phyloP scores from a whole-genome alignment of 2,329 filamentous ascomycete genomes.

The Penicillium sp. region DNA sequence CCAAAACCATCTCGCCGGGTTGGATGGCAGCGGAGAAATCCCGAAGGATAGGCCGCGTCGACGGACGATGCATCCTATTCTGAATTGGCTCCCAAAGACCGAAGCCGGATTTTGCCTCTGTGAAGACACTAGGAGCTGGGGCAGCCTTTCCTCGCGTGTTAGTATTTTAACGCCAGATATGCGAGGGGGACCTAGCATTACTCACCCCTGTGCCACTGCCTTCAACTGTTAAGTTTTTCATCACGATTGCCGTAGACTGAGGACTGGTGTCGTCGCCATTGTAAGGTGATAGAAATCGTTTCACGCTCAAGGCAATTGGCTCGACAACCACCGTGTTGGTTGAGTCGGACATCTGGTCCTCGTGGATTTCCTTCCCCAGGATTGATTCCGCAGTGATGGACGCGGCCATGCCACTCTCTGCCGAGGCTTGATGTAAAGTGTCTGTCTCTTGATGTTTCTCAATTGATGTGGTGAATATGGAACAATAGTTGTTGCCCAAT shows the following conservation, averaged over 20 bases:
- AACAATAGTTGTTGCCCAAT: neutral
- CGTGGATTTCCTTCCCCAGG: neutral
- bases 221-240: neutral
- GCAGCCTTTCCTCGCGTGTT: neutral
- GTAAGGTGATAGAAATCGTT: neutral
- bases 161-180: neutral
- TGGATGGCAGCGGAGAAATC: slow-evolving; percentile 46
- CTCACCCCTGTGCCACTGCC: slow-evolving; percentile 9
- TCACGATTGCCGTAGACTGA: neutral
- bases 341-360: neutral
- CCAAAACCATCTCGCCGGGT: slow-evolving; percentile 55
- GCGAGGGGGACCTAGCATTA: neutral
- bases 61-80: neutral
- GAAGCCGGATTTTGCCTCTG: slow-evolving; percentile 8
- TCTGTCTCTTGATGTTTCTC: neutral
- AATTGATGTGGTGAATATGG: neutral
- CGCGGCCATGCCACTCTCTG: neutral
- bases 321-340: neutral
- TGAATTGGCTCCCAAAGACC: slow-evolving; percentile 7
- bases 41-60: slow-evolving; percentile 59
- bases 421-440: neutral
- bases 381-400: neutral
- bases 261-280: neutral
- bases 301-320: neutral
- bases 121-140: slow-evolving; percentile 7